Base-by-base conservation (phyloP, 345 rosid species). In the Psidium friedrichsthalianum region DNA sequence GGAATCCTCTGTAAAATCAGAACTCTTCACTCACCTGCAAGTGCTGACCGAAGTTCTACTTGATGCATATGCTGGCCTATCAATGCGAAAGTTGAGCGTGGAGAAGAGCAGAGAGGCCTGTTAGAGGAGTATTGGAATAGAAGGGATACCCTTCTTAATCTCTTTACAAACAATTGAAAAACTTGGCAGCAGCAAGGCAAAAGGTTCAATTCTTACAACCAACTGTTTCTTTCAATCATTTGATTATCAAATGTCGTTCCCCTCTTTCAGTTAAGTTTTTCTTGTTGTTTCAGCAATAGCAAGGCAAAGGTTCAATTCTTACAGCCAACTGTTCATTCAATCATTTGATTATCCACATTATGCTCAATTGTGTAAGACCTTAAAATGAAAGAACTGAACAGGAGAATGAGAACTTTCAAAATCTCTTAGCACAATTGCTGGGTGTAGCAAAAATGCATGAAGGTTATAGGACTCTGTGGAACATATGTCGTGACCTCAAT, bases 401-500 rank as follows among this genome's bases (percentile, higher is more conserved):
- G 74, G 89, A 89, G 85, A 87, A 85, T 83, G 92, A 91, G 80
- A 89, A 85, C 82, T 91, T 94, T 21, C 89, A 90, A 91, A 93
- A 92, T 88, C 93, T 92, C 76, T 93, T 95, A 56, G 90, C 93
- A 69, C 90, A 89, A 88, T 92, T 97, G 95, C 88, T 96, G 74
- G 85, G 92, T 83, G 86, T 93, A 80, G 96, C 98, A 82, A 96
- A 94, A 91, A 90, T 90, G 86, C 97, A 97, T 88, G 98, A 92
- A 84, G 95, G 93, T 84, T 95, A 97, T 87, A 91, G 89, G 74
- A 92, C 94, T 36, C 91, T 96, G 94, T 97, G 98, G 99, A 90
- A 83, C 89, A 91, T 97, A 87, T 96, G 98, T 84, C 96, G 93
- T 88, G 98, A 95, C 88, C 94, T 96, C 84, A 93, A 94, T 85